Percentiles rank a stretch among this genome's conserved stretches.
Conservation (phyloP, 179 eudicot species). For the Carnegiea gigantea region DNA sequence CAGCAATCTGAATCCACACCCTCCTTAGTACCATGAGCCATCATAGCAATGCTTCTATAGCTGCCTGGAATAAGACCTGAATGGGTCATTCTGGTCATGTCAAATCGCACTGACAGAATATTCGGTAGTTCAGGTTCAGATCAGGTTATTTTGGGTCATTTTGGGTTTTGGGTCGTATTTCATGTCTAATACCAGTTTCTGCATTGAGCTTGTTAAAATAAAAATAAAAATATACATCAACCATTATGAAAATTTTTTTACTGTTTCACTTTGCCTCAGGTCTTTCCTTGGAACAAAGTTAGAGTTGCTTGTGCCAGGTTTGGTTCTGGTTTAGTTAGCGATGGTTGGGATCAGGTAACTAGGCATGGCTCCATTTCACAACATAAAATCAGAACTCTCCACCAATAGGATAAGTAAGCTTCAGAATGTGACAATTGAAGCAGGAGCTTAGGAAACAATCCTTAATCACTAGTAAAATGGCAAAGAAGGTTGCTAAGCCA, state of each 20-base stretch:
- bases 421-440: not conserved
- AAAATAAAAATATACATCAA: no score
- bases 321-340: no score
- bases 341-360: no score
- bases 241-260: no score
- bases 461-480: not conserved
- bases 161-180: not conserved
- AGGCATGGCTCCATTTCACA: no score
- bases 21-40: not conserved
- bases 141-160: not conserved
- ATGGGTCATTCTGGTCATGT: not conserved
- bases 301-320: no score
- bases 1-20: not conserved
- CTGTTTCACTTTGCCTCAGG: no score
- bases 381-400: no score
- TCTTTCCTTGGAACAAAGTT: no score
- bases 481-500: not conserved
- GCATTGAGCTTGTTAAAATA: no score
- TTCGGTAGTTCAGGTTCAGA: not conserved
- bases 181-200: not conserved
- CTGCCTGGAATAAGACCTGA: not conserved
- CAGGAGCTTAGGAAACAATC: not conserved
- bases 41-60: not conserved
- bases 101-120: not conserved
- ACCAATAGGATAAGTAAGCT: not conserved